Conservation (phyloP, 2,329 filamentous ascomycete genomes). For the Phyllosticta citrichinensis region DNA sequence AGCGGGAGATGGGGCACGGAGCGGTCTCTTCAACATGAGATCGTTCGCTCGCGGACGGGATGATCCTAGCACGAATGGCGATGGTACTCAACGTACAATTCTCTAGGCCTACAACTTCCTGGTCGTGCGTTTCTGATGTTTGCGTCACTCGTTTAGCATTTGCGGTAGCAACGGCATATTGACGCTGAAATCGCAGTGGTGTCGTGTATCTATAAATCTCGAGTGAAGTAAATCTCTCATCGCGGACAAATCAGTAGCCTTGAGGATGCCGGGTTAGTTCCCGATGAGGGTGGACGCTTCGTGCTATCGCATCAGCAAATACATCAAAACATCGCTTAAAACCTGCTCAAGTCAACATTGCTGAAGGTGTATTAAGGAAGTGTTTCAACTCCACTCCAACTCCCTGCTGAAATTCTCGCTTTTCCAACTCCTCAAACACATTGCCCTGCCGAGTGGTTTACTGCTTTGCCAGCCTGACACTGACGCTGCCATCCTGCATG, state of each 20-base stretch:
- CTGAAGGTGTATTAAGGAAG: background rate
- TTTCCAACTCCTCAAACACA: background rate
- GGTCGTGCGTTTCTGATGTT: too few species aligned
- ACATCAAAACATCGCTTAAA: background rate
- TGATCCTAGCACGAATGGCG: background rate
- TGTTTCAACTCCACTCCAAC: background rate
- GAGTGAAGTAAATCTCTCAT: too few species aligned
- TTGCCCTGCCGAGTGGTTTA: background rate
- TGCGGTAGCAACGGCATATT: too few species aligned
- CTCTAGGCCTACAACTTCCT: too few species aligned
- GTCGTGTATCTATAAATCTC: too few species aligned
- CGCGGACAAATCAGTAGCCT: too few species aligned
- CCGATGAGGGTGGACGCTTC: too few species aligned
- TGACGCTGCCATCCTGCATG: slow-evolving; percentile 52
- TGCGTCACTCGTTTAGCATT: too few species aligned
- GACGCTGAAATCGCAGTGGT: too few species aligned
- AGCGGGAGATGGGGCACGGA: background rate
- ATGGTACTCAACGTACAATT: background rate
- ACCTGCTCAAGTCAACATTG: background rate
- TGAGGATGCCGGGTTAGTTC: too few species aligned
- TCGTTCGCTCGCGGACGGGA: background rate
- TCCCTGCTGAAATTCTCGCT: background rate
- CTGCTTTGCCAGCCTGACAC: slow-evolving; percentile 18
- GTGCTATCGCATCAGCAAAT: background rate
- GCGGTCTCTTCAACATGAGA: background rate